phyloP scores from a whole-genome alignment of 805 yeast genomes.

The Yarrowia divulgata region DNA sequence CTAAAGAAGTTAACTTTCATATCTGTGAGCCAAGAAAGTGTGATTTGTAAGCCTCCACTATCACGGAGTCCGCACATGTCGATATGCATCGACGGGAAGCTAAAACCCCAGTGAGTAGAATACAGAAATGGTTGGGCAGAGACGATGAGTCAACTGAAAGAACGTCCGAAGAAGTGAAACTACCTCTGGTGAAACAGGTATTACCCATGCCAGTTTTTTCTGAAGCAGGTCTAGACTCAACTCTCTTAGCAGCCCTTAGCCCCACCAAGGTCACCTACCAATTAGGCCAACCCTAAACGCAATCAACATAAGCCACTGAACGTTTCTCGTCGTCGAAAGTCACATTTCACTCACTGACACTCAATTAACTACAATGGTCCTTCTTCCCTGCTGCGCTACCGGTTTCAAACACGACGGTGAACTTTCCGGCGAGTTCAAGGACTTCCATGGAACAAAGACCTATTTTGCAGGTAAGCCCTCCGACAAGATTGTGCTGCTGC shows the following conservation, averaged over 20 bases:
- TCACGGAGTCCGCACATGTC: slow-evolving; percentile 12
- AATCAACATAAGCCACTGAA: slow-evolving; percentile 21
- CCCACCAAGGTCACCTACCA: slow-evolving; percentile 4
- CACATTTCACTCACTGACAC: not conserved
- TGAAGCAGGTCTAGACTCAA: not conserved
- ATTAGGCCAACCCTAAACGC: slow-evolving; percentile 15
- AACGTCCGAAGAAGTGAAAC: too few species aligned
- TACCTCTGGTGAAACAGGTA: too few species aligned
- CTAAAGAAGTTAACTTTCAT: slow-evolving; percentile 10
- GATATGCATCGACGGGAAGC: slow-evolving; percentile 11
- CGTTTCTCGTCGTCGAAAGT: slow-evolving; percentile 2
- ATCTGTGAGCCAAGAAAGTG: not conserved
- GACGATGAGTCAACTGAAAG: not conserved
- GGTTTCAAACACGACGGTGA: slow-evolving; percentile 45
- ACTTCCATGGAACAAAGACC: slow-evolving; percentile 52
- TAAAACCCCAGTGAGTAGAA: not conserved
- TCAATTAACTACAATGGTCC: slow-evolving; percentile 29
- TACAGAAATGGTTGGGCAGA: not conserved
- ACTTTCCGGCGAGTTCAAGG: slow-evolving; percentile 45
- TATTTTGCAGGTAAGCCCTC: slow-evolving; percentile 59
- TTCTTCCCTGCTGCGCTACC: slow-evolving; percentile 37
- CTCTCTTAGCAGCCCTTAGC: not conserved
- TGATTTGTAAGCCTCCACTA: slow-evolving; percentile 3
- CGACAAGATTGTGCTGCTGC: slow-evolving; percentile 60
- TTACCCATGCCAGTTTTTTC: not conserved